Evolutionary conservation across 192 early-diverging fungal species (phyloP).

Genomic region (Kappamyces sp.): DNA sequence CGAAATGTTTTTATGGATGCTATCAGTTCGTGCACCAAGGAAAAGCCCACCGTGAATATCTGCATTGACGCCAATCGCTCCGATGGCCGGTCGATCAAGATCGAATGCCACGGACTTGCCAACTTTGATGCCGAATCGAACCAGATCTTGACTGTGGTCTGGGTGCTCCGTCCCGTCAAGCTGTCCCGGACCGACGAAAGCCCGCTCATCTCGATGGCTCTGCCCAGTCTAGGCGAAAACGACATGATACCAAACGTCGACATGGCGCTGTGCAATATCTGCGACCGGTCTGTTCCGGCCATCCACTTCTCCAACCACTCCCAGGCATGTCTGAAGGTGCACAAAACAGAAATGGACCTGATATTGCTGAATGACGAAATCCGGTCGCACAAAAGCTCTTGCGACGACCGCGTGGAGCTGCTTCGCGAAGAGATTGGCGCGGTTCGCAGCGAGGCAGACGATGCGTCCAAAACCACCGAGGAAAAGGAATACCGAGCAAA

Average conservation of each 20-base stretch:
- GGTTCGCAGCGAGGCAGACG: conserved; percentile 11
- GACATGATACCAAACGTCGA: conserved; percentile 24
- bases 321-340: conserved; percentile 61
- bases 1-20: conserved; percentile 1
- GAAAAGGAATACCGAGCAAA: conserved; percentile 3
- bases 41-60: conserved; percentile 61
- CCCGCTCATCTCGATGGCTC: conserved; percentile 12
- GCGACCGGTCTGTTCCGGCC: conserved; percentile 65
- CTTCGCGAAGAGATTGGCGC: conserved; percentile 30
- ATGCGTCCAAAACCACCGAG: not conserved
- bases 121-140: conserved; percentile 64
- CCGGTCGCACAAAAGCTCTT: conserved; percentile 47
- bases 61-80: conserved; percentile 45
- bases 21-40: conserved; percentile 23
- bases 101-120: conserved; percentile 83
- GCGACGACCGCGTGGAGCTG: conserved; percentile 25
- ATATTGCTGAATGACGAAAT: conserved; percentile 67
- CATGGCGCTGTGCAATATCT: conserved; percentile 67
- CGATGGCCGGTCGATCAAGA: conserved; percentile 54
- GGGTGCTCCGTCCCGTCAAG: conserved; percentile 64
- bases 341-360: conserved; percentile 72
- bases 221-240: not conserved
- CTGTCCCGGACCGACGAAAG: conserved; percentile 41
- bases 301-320: conserved; percentile 71
- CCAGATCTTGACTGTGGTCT: conserved; percentile 64